Evolutionary conservation across 1,139 yeast species (phyloP), one percentile per base, ranked within the genome.

Genomic region (Lodderomyces metapsilosis): DNA sequence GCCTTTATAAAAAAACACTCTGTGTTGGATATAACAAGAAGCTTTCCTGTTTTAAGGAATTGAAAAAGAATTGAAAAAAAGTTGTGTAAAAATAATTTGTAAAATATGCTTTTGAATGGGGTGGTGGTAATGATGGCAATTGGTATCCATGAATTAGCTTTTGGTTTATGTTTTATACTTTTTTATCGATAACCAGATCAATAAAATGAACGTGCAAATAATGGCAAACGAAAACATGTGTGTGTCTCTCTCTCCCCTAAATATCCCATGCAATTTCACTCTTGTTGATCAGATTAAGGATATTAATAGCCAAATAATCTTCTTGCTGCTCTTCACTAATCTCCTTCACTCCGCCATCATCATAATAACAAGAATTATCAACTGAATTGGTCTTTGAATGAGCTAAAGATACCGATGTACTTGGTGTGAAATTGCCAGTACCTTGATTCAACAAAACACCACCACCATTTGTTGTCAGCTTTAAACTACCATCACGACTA

Each of bases 331-430:
- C 34, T 10, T 16, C 34, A 31, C 6, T 12, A 32, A 32, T n/a
- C 12, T 13, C 34, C 4, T 20, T 20, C 16, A 12, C 11, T n/a
- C 16, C 16, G 12, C 16, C 34, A 13, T 18, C 11, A n/a, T 15
- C 15, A 5, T 33, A 3, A 12, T 18, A n/a, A 9, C 28, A 11
- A n/a, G 5, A 15, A 4, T 6, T 18, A 22, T 25, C 15, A 27
- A 36, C n/a, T 12, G 39, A 28, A 22, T 13, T 36, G 4, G 28
- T 36, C 17, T 25, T 36, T 5, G 34, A 36, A 30, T 36, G 39
- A 11, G 33, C 13, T 12, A 25, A 25, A 8, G 30, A 25, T 15
- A 28, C 6, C 8, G 32, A 18, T 21, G 27, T 21, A 22, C 11
- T 20, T 21, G 36, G 25, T 9, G 18, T 21, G 11, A 15, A 15